phyloP scores from a whole-genome alignment of 176 grass and related monocot species.

The Saccharum spontaneum region DNA sequence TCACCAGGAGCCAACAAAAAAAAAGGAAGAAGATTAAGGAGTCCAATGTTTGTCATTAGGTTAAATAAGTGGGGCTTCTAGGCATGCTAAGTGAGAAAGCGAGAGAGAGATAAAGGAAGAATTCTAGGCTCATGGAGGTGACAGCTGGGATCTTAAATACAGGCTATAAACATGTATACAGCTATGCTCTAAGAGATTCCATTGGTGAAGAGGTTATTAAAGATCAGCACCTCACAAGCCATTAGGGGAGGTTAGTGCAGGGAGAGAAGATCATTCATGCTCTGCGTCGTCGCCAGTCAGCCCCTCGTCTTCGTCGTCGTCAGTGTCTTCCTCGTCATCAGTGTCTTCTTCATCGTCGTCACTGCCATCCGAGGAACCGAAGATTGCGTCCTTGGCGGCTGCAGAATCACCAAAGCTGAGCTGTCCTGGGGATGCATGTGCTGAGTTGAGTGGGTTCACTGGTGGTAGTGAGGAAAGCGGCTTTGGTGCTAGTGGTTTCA shows the following conservation, averaged over 20 bases:
- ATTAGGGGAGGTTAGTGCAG: conserved; percentile 43
- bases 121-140: conserved; percentile 38
- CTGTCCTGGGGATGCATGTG: conserved; percentile 23
- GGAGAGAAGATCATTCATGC: conserved; percentile 36
- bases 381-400: conserved; percentile 49
- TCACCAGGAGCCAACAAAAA: conserved; percentile 26
- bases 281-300: conserved; percentile 34
- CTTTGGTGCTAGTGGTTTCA: conserved; percentile 50
- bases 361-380: conserved; percentile 45
- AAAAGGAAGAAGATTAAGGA: not conserved
- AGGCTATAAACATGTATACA: conserved; percentile 71
- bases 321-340: conserved; percentile 34
- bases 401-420: conserved; percentile 30
- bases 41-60: conserved; percentile 40
- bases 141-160: conserved; percentile 44
- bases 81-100: conserved; percentile 11
- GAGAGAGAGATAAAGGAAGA: not conserved
- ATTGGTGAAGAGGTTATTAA: conserved; percentile 38
- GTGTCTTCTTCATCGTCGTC: conserved; percentile 32
- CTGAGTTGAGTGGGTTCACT: conserved; percentile 7
- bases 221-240: conserved; percentile 43
- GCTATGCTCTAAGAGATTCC: conserved; percentile 51
- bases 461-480: not conserved
- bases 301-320: conserved; percentile 24
- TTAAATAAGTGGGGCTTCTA: conserved; percentile 30